These are phyloP conservation scores for Plasmodium inui DNA, from an alignment of 169 alveolate species.

Conservation along the genomic window DNA sequence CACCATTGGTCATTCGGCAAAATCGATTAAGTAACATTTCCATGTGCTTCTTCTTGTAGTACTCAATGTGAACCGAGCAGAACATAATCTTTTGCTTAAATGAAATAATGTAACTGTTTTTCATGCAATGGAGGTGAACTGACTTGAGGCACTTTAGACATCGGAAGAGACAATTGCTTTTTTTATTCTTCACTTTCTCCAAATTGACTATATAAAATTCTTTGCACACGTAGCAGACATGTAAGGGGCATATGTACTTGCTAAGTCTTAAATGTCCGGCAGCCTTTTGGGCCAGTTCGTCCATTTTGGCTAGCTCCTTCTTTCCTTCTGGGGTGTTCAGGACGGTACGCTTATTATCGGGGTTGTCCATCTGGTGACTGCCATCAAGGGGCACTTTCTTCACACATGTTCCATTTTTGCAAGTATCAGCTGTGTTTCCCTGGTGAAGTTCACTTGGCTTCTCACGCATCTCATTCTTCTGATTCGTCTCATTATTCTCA, in stretches of 20 bases:
- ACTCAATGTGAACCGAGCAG: conserved; percentile 29
- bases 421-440: neutral
- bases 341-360: neutral
- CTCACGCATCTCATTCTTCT: too few species aligned
- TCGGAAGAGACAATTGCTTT: conserved; percentile 20
- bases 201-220: conserved; percentile 21
- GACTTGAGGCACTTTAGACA: conserved; percentile 58
- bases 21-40: neutral
- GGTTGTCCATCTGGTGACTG: neutral
- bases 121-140: conserved; percentile 53
- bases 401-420: neutral
- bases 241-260: conserved; percentile 61
- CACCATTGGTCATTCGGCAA: neutral
- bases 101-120: conserved; percentile 20
- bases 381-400: neutral
- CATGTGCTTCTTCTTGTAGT: conserved; percentile 46
- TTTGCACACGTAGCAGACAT: conserved; percentile 54
- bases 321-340: neutral
- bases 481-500: neutral
- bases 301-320: neutral
- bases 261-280: neutral
- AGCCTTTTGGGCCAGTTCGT: neutral
- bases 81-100: conserved; percentile 33
- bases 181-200: conserved; percentile 6
- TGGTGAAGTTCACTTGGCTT: neutral